Conservation (phyloP, 2,329 filamentous ascomycete genomes). For the Penicillium crustosum region DNA sequence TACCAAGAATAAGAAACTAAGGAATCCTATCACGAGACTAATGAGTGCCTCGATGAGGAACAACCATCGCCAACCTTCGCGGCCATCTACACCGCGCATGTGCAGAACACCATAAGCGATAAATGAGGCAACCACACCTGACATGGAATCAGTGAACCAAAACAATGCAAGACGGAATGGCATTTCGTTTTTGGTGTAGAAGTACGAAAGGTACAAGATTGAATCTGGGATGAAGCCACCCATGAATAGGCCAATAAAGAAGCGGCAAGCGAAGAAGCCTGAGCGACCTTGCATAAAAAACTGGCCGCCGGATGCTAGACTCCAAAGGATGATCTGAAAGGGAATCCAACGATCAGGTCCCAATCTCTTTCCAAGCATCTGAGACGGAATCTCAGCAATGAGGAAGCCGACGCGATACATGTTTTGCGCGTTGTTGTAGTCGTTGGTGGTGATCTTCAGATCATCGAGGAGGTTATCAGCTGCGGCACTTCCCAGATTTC, state of each 20-base stretch:
- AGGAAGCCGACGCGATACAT: conserved; percentile 33
- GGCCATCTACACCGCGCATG: conserved; percentile 43
- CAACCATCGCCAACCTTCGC: conserved; percentile 47
- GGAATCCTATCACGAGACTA: conserved; percentile 44
- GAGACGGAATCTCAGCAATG: conserved; percentile 33
- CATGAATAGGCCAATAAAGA: conserved; percentile 50
- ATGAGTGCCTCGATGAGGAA: conserved; percentile 48
- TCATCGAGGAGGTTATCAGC: conserved; percentile 31
- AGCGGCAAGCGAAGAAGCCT: conserved; percentile 46
- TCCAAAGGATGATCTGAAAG: conserved; percentile 31
- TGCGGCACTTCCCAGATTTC: conserved; percentile 28
- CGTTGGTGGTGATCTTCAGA: conserved; percentile 32
- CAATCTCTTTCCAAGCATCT: conserved; percentile 32
- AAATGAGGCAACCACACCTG: conserved; percentile 36
- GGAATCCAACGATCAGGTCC: conserved; percentile 34
- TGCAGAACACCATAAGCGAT: conserved; percentile 40
- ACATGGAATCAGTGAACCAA: conserved; percentile 38
- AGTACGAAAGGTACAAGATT: conserved; percentile 40
- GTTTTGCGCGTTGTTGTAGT: conserved; percentile 34
- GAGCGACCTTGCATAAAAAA: conserved; percentile 31
- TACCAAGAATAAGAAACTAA: conserved; percentile 46
- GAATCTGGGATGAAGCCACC: conserved; percentile 53
- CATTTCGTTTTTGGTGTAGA: conserved; percentile 38
- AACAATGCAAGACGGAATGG: conserved; percentile 40
- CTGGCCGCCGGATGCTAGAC: conserved; percentile 26